Percentiles rank a stretch among this genome's conserved stretches.
Evolutionary conservation across 116 monocot genomes (phyloP).

Genomic region (Papilionanthe hybrid): DNA sequence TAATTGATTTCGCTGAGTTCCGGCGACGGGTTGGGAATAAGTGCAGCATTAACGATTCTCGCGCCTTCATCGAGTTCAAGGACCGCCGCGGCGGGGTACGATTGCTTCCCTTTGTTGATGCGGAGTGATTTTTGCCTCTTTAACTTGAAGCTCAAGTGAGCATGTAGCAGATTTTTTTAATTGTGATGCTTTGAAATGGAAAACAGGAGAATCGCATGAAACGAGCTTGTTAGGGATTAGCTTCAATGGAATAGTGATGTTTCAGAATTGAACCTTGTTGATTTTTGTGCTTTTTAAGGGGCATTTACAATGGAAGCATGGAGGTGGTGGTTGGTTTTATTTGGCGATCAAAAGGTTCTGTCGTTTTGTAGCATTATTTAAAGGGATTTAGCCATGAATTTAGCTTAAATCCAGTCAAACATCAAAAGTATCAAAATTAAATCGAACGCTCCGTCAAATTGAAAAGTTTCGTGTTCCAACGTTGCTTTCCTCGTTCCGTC

Average conservation of each 20-base stretch:
- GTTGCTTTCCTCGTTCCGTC: too few species aligned
- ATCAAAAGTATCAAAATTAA: too few species aligned
- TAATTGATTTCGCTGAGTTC: constrained; percentile 96
- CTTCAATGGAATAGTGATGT: neutral
- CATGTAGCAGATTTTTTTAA: neutral
- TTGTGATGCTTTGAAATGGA: neutral
- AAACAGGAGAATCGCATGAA: neutral
- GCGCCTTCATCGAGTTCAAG: constrained; percentile 75
- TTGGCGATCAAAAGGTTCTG: neutral
- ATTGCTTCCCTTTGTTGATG: neutral
- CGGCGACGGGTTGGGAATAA: constrained; percentile 76
- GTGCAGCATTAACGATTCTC: constrained; percentile 66
- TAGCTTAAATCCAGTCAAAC: too few species aligned
- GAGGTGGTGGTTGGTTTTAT: neutral
- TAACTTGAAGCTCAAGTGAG: neutral
- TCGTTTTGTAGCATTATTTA: neutral
- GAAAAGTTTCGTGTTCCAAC: too few species aligned
- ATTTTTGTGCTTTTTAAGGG: neutral
- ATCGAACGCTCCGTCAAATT: too few species aligned
- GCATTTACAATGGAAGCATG: neutral
- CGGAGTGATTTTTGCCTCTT: neutral
- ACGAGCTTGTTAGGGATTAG: neutral
- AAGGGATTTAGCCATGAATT: too few species aligned
- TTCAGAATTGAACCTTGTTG: neutral
- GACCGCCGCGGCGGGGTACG: constrained; percentile 75